Evolutionary conservation across 441 rosid genomes (phyloP).

Genomic region (Isatis lusitanica): DNA sequence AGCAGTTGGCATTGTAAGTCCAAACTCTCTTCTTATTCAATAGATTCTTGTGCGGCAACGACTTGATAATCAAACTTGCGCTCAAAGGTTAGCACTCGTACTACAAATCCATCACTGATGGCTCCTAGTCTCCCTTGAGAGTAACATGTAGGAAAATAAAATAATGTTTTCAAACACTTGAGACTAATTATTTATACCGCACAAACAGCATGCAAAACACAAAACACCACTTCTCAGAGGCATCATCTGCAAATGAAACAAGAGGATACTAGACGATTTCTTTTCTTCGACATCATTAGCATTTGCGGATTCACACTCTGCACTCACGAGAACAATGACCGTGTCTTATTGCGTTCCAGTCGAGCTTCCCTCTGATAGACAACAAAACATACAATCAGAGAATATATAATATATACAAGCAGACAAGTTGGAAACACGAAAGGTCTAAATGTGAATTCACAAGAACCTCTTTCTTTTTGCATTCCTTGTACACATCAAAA

Average conservation of each 20-base stretch:
- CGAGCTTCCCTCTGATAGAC: conserved; percentile 85
- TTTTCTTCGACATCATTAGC: conserved; percentile 6
- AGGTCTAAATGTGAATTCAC: not conserved
- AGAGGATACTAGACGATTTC: conserved; percentile 3
- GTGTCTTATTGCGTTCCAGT: conserved; percentile 78
- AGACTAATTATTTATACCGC: conserved; percentile 10
- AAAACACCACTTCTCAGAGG: conserved; percentile 11
- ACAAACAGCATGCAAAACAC: conserved; percentile 14
- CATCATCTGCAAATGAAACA: not conserved
- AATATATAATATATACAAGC: conserved; percentile 1
- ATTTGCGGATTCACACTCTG: conserved; percentile 4
- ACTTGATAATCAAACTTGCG: not conserved
- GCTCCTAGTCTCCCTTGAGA: not conserved
- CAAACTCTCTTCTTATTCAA: not conserved
- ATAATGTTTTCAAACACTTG: conserved; percentile 6
- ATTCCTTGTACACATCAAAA: conserved; percentile 90
- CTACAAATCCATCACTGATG: not conserved
- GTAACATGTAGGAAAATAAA: conserved; percentile 7
- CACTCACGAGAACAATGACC: conserved; percentile 71
- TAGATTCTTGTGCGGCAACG: not conserved
- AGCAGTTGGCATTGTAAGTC: not conserved
- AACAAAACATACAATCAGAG: conserved; percentile 2
- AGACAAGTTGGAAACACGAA: conserved; percentile 11
- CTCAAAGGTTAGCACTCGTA: not conserved
- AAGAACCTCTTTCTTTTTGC: conserved; percentile 93